Evolutionary conservation across 2,329 filamentous ascomycete genomes (phyloP).

Genomic region (Passalora sequoiae): DNA sequence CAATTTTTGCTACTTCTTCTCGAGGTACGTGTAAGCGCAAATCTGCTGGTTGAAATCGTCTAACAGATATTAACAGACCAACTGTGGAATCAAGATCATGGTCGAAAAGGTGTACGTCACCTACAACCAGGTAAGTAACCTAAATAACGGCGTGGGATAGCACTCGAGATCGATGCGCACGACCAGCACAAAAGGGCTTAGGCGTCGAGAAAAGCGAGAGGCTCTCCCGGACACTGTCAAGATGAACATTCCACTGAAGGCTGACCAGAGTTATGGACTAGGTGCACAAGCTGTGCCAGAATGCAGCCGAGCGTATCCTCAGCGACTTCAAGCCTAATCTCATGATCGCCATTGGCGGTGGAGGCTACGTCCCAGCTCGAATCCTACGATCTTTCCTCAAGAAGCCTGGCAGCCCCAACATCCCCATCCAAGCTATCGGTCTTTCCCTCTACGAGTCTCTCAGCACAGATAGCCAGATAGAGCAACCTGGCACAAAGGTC

Average conservation of each 20-base stretch:
- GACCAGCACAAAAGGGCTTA: too few species aligned
- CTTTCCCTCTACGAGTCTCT: slow-evolving; percentile 94
- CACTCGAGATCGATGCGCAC: too few species aligned
- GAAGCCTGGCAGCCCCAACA: slow-evolving; percentile 78
- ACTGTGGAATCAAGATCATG: slow-evolving; percentile 9
- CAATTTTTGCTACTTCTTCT: slow-evolving; percentile 2
- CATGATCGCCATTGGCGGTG: slow-evolving; percentile 97
- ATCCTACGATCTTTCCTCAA: slow-evolving; percentile 98
- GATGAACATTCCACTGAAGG: too few species aligned
- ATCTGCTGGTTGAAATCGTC: neutral
- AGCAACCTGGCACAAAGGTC: slow-evolving; percentile 84
- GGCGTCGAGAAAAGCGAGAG: too few species aligned
- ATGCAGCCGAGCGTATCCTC: slow-evolving; percentile 74
- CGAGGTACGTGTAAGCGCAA: slow-evolving; percentile 6
- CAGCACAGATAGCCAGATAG: slow-evolving; percentile 51
- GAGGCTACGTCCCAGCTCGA: slow-evolving; percentile 92
- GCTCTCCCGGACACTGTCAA: too few species aligned
- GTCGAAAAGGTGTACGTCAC: slow-evolving; percentile 24
- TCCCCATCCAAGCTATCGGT: slow-evolving; percentile 97
- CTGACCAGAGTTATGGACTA: too few species aligned
- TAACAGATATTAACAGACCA: slow-evolving; percentile 1
- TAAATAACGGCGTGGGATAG: too few species aligned
- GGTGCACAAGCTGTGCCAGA: slow-evolving; percentile 97
- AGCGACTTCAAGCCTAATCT: slow-evolving; percentile 84
- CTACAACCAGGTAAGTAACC: slow-evolving; percentile 22